A percentile compares a stretch with the other conserved stretches of the same genome.
These are phyloP conservation scores for Blepharisma stoltei DNA, from an alignment of 73 alveolate genomes.

Conservation along the genomic window DNA sequence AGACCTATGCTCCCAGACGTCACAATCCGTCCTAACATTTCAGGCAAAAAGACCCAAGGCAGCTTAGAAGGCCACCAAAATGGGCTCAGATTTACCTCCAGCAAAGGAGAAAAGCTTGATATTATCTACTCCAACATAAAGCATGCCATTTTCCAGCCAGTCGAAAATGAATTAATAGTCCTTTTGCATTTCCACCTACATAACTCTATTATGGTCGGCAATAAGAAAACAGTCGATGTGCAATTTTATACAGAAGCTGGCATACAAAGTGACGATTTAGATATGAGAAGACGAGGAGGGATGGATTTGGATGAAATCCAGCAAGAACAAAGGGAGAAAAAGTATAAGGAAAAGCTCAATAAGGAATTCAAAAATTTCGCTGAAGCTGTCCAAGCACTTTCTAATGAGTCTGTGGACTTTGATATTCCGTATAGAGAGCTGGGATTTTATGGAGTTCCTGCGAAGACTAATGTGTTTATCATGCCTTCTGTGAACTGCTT, in stretches of 20 bases:
- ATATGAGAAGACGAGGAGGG: conserved; percentile 59
- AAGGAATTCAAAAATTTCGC: conserved; percentile 67
- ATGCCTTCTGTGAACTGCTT: conserved; percentile 87
- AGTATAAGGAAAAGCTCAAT: conserved; percentile 70
- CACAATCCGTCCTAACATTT: conserved; percentile 75
- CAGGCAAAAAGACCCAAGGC: conserved; percentile 85
- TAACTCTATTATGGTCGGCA: conserved; percentile 80
- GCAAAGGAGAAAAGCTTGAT: conserved; percentile 80
- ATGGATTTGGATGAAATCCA: conserved; percentile 87
- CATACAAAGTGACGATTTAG: conserved; percentile 85
- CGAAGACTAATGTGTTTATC: conserved; percentile 70
- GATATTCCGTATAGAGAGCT: conserved; percentile 87
- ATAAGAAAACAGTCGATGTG: conserved; percentile 75
- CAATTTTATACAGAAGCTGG: conserved; percentile 91
- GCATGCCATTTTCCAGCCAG: conserved; percentile 90
- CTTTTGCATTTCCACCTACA: conserved; percentile 85
- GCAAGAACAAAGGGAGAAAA: conserved; percentile 86
- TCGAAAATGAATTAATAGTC: conserved; percentile 84
- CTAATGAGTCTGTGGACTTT: conserved; percentile 70
- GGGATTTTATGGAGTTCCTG: conserved; percentile 84
- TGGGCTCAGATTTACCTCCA: conserved; percentile 82
- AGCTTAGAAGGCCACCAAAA: conserved; percentile 82
- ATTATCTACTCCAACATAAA: conserved; percentile 78
- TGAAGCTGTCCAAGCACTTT: conserved; percentile 60
- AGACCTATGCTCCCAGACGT: conserved; percentile 64